Base-by-base conservation (phyloP, 768 basidiomycete genomes). In the Pholiota microspora region DNA sequence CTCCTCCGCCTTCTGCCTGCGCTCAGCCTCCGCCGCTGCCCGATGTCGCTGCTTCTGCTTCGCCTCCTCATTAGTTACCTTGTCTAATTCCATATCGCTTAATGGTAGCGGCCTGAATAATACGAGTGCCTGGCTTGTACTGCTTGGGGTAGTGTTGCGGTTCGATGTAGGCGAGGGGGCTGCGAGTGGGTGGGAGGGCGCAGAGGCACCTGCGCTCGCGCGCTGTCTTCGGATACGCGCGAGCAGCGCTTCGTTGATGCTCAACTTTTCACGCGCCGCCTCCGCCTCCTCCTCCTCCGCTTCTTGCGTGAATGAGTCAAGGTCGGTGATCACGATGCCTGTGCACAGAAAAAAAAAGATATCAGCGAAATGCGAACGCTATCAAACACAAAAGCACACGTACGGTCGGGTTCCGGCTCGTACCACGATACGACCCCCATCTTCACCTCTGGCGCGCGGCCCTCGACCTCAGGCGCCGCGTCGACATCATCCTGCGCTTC, bases 341-440 rank as follows among this genome's bases (percentile, higher is more conserved):
- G 58, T 45, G 31, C n/a, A 40, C 23, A 55, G 53, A 36, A 7
- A n/a, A 51, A 28, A 24, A 38, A 53, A 40, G 55, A 18, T 21
- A 16, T 18, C 44, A 31, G 29, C 15, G 49, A 28, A 25, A 28
- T 40, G 10, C n/a, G 48, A 12, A 42, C 21, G 21, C 28, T 24
- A 49, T 25, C 32, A 57, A 12, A 45, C 28, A 44, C 23, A 28
- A 59, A 29, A 31, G 49, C 16, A 23, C 28, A 77, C 84, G 61
- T 68, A 90, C 89, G 73, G 64, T 87, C 81, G 59, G 80, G 84
- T 63, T 87, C 88, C 4, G 81, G 77, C 64, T 86, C 86, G 62
- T 84, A 87, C 84, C 84, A 87, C 27, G 83, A 80, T 7, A 75
- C 75, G 7, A 66, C 61, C 56, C 81, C 83, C 88, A 91, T 91